These are phyloP conservation scores for Pichia sporocuriosa DNA, from an alignment of 805 yeast species.

Conservation along the genomic window DNA sequence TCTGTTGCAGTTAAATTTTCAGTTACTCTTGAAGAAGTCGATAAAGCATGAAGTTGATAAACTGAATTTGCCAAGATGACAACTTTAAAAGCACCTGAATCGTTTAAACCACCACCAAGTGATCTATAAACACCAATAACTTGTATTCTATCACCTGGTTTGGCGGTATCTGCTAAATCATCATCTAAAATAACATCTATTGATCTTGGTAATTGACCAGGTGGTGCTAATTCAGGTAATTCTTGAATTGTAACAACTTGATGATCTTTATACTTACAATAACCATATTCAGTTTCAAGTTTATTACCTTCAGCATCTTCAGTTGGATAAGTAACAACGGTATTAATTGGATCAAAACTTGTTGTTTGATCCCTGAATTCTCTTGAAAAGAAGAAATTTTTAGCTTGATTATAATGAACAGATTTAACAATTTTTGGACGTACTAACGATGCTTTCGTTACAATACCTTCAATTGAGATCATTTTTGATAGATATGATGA, in stretches of 20 bases:
- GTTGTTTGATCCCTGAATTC: constrained; percentile 92
- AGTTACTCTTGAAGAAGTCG: constrained; percentile 58
- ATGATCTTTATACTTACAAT: constrained; percentile 86
- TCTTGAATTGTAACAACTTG: constrained; percentile 92
- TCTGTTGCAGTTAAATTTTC: constrained; percentile 75
- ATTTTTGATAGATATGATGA: constrained; percentile 72
- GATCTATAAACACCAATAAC: constrained; percentile 92
- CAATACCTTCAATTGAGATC: constrained; percentile 90
- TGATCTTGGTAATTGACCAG: constrained; percentile 93
- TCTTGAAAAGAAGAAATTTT: constrained; percentile 80
- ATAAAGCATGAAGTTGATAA: constrained; percentile 81
- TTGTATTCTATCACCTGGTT: constrained; percentile 95
- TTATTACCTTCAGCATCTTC: constrained; percentile 90
- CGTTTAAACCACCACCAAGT: constrained; percentile 65
- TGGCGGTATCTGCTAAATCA: constrained; percentile 83
- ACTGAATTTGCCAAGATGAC: constrained; percentile 85
- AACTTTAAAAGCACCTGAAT: constrained; percentile 67
- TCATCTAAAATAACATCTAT: constrained; percentile 91
- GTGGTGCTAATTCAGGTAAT: constrained; percentile 96
- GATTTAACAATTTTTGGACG: constrained; percentile 88
- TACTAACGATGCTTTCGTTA: constrained; percentile 86
- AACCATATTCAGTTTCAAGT: constrained; percentile 85
- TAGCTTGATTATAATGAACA: constrained; percentile 84
- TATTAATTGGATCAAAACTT: constrained; percentile 73
- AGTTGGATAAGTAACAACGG: constrained; percentile 85